Percentiles rank a stretch among this genome's conserved stretches.
phyloP scores from a whole-genome alignment of 164 flowering plant genomes.

The Euptelea pleiosperma region DNA sequence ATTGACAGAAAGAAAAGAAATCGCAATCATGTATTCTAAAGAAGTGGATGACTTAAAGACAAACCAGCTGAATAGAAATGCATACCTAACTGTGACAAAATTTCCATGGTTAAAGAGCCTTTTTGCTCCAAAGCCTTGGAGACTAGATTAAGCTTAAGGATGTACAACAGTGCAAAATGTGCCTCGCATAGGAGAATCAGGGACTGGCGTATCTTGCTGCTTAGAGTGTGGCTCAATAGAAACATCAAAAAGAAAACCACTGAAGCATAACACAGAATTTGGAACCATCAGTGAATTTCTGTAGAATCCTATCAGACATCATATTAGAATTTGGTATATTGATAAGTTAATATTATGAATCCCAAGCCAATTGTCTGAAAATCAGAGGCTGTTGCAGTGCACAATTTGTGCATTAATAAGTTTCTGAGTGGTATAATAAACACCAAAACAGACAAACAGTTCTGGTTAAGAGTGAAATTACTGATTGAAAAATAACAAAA shows the following conservation, averaged over 20 bases:
- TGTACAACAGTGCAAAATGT: conserved; percentile 84
- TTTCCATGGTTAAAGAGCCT: conserved; percentile 55
- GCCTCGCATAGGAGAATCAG: conserved; percentile 86
- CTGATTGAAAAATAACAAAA: not conserved
- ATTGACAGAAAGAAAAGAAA: too few relatives aligned
- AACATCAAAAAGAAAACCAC: conserved; percentile 85
- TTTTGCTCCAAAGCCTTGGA: conserved; percentile 45
- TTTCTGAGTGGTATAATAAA: too few relatives aligned
- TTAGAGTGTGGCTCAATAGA: conserved; percentile 76
- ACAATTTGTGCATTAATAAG: too few relatives aligned
- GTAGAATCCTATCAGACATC: not conserved
- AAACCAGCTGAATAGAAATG: not conserved
- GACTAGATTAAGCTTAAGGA: conserved; percentile 71
- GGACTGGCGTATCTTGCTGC: conserved; percentile 56
- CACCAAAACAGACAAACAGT: too few relatives aligned
- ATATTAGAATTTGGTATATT: not conserved
- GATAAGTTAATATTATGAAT: not conserved
- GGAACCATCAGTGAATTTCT: conserved; percentile 19
- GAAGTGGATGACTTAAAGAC: not conserved
- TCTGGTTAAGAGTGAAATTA: not conserved
- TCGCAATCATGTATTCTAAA: not conserved
- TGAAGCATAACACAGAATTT: conserved; percentile 37
- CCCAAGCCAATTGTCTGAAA: not conserved
- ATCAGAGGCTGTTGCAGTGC: too few relatives aligned
- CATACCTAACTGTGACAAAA: conserved; percentile 76